phyloP scores from a whole-genome alignment of 1,284 basidiomycete genomes.

The Irpex sp. region DNA sequence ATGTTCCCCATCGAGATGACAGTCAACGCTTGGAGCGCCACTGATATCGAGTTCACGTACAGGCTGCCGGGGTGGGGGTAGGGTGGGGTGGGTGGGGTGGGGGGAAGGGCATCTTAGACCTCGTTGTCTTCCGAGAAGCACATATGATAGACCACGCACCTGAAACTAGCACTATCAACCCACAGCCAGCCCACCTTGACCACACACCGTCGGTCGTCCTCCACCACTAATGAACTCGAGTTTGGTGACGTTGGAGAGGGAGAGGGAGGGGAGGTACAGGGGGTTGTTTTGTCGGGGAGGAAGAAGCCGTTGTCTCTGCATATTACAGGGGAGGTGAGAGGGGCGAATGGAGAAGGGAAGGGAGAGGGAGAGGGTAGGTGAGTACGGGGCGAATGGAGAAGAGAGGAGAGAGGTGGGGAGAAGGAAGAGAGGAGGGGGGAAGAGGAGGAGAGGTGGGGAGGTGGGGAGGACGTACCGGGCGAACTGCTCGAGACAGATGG shows the following conservation, averaged over 20 bases:
- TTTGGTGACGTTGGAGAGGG: slow-evolving; percentile 1
- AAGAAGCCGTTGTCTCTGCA: slow-evolving; percentile 71
- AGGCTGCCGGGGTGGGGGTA: slow-evolving; percentile 46
- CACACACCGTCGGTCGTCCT: slow-evolving; percentile 51
- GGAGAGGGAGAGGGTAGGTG: too few relatives aligned
- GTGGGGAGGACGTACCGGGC: slow-evolving; percentile 33
- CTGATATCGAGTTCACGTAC: slow-evolving; percentile 83
- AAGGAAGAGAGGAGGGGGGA: too few relatives aligned
- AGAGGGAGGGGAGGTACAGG: slow-evolving; percentile 36
- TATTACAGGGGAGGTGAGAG: too few relatives aligned
- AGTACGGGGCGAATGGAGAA: too few relatives aligned
- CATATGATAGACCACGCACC: slow-evolving; percentile 41
- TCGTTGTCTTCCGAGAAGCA: too few relatives aligned
- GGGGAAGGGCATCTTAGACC: too few relatives aligned
- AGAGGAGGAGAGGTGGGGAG: too few relatives aligned
- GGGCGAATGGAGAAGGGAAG: too few relatives aligned
- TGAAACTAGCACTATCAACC: slow-evolving; percentile 87
- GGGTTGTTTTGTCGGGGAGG: slow-evolving; percentile 53
- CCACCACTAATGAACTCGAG: slow-evolving; percentile 12
- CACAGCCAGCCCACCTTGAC: slow-evolving; percentile 75
- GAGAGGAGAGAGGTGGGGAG: background rate
- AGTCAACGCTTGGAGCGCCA: slow-evolving; percentile 81
- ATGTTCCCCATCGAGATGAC: slow-evolving; percentile 89
- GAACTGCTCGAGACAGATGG: slow-evolving; percentile 81
- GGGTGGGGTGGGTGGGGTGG: too few relatives aligned